Evolutionary conservation across 163 green algal genomes (phyloP).

Genomic region (Botryococcus braunii): DNA sequence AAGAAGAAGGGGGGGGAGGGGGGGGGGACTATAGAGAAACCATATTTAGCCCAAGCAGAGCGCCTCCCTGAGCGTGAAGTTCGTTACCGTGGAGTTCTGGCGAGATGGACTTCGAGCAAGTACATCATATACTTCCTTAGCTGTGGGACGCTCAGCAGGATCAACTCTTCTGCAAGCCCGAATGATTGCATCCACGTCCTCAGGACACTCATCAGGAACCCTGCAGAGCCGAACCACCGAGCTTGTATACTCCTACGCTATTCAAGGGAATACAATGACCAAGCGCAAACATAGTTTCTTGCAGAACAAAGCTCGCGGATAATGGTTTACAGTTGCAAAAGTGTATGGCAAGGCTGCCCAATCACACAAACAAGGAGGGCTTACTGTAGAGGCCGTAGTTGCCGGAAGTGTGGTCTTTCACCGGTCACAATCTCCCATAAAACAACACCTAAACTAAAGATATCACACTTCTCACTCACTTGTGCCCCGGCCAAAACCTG

Average conservation of each 20-base stretch:
- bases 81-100: too few relatives aligned
- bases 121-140: not conserved
- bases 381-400: conserved; percentile 5
- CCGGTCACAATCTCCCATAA: conserved; percentile 15
- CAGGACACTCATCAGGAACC: conserved; percentile 17
- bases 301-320: too few relatives aligned
- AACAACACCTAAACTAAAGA: conserved; percentile 11
- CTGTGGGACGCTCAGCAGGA: not conserved
- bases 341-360: too few relatives aligned
- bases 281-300: too few relatives aligned
- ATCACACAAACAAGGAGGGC: not conserved
- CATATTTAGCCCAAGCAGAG: too few relatives aligned
- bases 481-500: conserved; percentile 12
- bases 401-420: conserved; percentile 8
- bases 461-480: conserved; percentile 9
- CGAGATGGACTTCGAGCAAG: too few relatives aligned
- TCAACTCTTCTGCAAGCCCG: conserved; percentile 1
- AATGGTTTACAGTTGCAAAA: too few relatives aligned
- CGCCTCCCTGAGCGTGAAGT: too few relatives aligned
- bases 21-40: too few relatives aligned
- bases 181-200: conserved; percentile 5
- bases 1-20: too few relatives aligned
- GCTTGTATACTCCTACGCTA: too few relatives aligned
- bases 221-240: conserved; percentile 11
- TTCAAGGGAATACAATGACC: too few relatives aligned